phyloP scores from a whole-genome alignment of 176 grass and related monocot genomes.

The Musa troglodytarum region DNA sequence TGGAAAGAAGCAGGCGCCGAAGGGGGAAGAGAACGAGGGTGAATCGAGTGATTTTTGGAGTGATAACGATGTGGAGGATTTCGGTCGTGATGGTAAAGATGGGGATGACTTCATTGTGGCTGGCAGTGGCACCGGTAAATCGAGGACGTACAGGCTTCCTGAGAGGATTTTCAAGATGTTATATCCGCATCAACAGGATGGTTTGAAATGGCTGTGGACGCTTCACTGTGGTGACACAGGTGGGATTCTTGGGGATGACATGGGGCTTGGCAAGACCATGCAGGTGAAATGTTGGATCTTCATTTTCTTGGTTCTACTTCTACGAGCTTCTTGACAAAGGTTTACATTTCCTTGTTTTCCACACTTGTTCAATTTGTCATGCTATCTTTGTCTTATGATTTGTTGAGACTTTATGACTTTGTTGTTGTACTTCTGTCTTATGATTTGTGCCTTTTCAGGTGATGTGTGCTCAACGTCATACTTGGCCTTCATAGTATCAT shows the following conservation, averaged over 20 bases:
- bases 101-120: conserved; percentile 49
- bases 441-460: neutral
- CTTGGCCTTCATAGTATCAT: neutral
- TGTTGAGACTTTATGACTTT: too few species aligned
- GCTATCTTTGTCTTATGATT: neutral
- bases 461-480: neutral
- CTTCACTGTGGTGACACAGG: conserved; percentile 57
- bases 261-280: conserved; percentile 97
- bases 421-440: neutral
- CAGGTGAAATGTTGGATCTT: conserved; percentile 30
- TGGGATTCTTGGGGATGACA: conserved; percentile 90
- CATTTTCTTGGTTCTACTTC: neutral
- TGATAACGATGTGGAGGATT: neutral
- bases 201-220: conserved; percentile 73
- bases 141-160: conserved; percentile 36
- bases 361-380: neutral
- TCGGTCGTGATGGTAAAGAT: conserved; percentile 23
- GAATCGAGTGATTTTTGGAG: conserved; percentile 7
- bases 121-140: conserved; percentile 28
- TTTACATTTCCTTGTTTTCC: neutral
- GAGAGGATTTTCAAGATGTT: conserved; percentile 48
- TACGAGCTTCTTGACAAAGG: neutral
- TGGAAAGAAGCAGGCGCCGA: neutral
- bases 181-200: conserved; percentile 61
- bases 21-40: conserved; percentile 19